Evolutionary conservation across 1,284 basidiomycete genomes (phyloP), one percentile per base, ranked within the genome.

Genomic region (Dichomitus squalens): DNA sequence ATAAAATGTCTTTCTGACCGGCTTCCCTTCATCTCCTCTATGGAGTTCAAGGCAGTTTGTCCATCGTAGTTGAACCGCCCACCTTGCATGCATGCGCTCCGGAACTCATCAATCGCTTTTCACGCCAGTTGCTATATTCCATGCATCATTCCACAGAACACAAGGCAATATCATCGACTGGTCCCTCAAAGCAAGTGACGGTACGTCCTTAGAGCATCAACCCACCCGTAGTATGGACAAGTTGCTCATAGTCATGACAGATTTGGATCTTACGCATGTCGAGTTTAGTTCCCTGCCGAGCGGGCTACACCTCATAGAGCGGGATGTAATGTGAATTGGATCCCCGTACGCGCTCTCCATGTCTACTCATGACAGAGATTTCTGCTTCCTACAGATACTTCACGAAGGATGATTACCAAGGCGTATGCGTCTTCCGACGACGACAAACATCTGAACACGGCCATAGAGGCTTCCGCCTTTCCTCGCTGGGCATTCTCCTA

Each of bases 81-180:
- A 31, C 11, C n/a, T 29, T 44, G 41, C 29, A 27, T 31, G 9
- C n/a, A n/a, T n/a, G n/a, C n/a, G n/a, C n/a, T 31, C 29, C 29
- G 44, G 27, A 33, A 29, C 18, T 21, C 27, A 34, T 29, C 29
- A 29, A 47, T 29, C 29, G 4, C n/a, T 47, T 47, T 12, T 18
- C 25, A 27, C 34, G 20, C 33, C 27, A 92, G 90, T 90, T 66
- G 88, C 90, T 14, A 87, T 92, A 68, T 92, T 92, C 62, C 90
- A 92, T 73, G 80, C 86, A 34, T 90, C 90, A 14, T 92, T 92
- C 66, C 90, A 92, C 72, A 87, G 89, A 1, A 92, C 90, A 11
- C 80, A 83, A 63, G 90, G 90, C 11, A 92, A 90, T 69, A 71
- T 86, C 14, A 75, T 92, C 23, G 90, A 92, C 71, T 92, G 90